Conservation (phyloP, 495 filamentous ascomycete genomes). For the Podospora pseudocomata region DNA sequence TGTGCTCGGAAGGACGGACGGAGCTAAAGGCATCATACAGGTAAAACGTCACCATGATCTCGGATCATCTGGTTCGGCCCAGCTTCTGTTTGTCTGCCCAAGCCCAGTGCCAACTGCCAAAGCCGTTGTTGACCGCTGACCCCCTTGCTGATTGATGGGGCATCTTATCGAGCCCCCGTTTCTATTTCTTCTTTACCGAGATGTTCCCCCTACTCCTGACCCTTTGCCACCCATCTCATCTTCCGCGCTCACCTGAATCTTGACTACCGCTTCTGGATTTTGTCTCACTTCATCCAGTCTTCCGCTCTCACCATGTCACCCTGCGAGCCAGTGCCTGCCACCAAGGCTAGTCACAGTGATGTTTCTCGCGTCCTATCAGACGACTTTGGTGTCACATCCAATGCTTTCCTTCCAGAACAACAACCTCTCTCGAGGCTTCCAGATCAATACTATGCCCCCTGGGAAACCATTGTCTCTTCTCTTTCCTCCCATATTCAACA, state of each 20-base stretch:
- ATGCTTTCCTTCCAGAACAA: conserved; percentile 76
- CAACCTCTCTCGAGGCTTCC: conserved; percentile 64
- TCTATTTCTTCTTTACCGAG: neutral
- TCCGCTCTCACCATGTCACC: conserved; percentile 20
- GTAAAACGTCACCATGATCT: conserved; percentile 8
- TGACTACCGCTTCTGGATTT: neutral
- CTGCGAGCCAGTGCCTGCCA: conserved; percentile 9
- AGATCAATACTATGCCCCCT: conserved; percentile 72
- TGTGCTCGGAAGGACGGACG: neutral
- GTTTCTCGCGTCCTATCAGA: neutral
- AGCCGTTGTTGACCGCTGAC: conserved; percentile 4
- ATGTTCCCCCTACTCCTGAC: neutral
- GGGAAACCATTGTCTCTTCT: conserved; percentile 69
- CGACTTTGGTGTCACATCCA: conserved; percentile 29
- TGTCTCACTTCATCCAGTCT: neutral
- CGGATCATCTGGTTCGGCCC: neutral
- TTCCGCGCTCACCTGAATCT: neutral
- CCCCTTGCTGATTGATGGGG: neutral
- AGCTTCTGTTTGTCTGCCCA: neutral
- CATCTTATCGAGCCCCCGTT: neutral
- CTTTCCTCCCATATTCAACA: conserved; percentile 64
- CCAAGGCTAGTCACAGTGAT: neutral
- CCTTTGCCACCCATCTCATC: neutral
- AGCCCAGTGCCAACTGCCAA: neutral
- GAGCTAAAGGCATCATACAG: neutral